These are phyloP conservation scores for Colletotrichum orchidophilum DNA, from an alignment of 2,329 filamentous ascomycete genomes.

Conservation along the genomic window DNA sequence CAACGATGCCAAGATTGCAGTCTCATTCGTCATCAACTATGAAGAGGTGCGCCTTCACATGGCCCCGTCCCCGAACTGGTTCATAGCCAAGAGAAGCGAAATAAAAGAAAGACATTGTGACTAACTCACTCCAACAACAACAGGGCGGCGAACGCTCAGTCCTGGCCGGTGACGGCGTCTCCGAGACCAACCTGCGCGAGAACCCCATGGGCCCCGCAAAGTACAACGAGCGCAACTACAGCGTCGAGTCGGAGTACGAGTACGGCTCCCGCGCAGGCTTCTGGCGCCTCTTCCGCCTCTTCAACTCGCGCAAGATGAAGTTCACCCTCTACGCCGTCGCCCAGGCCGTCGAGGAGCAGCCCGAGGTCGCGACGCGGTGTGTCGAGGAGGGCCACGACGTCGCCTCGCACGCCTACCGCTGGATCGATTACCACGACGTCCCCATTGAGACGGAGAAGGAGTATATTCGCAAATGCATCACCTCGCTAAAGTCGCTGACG, in stretches of 20 bases:
- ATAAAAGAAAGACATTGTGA: too few species aligned
- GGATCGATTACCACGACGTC: constrained; percentile 60
- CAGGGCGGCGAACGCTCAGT: constrained; percentile 48
- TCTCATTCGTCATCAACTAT: constrained; percentile 57
- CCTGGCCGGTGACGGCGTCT: constrained; percentile 48
- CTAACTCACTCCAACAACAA: background rate
- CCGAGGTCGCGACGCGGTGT: constrained; percentile 55
- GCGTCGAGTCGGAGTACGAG: constrained; percentile 60
- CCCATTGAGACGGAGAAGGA: constrained; percentile 56
- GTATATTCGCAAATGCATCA: constrained; percentile 54
- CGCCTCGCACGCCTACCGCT: constrained; percentile 59
- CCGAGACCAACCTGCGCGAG: constrained; percentile 50
- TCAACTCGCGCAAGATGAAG: constrained; percentile 58
- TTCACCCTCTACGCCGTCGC: constrained; percentile 61
- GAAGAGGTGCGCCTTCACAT: constrained; percentile 46
- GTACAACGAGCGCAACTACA: constrained; percentile 55
- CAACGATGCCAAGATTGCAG: constrained; percentile 52
- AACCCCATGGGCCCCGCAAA: constrained; percentile 45
- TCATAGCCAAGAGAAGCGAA: too few species aligned
- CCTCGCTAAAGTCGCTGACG: constrained; percentile 50
- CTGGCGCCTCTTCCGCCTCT: constrained; percentile 59
- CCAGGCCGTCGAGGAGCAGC: constrained; percentile 57
- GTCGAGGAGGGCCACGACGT: constrained; percentile 61
- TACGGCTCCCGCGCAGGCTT: constrained; percentile 59
- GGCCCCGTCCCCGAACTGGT: too few species aligned